Percentiles rank a stretch among this genome's conserved stretches.
Evolutionary conservation across 306 rosid species (phyloP).

Genomic region (Sicyos baderoa): DNA sequence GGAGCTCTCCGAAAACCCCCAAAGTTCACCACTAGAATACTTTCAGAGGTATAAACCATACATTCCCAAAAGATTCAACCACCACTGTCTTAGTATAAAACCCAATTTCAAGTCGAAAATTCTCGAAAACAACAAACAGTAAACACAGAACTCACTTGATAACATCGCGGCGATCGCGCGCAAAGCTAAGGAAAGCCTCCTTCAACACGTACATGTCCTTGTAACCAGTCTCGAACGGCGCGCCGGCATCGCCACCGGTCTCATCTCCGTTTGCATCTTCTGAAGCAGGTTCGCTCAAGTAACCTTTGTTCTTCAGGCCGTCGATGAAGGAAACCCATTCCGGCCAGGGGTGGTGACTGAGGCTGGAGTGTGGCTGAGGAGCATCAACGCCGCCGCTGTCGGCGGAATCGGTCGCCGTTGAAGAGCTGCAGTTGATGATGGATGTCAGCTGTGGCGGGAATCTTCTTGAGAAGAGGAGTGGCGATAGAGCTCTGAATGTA

Average conservation of each 20-base stretch:
- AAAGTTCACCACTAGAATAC: not conserved
- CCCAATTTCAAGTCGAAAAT: not conserved
- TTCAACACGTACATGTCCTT: slow-evolving; percentile 45
- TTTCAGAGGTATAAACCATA: not conserved
- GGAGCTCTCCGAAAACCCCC: not conserved
- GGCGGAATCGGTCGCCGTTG: slow-evolving; percentile 22
- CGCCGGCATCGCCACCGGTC: not conserved
- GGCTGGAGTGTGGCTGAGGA: slow-evolving; percentile 14
- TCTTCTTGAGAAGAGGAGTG: slow-evolving; percentile 31
- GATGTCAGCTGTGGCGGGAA: slow-evolving; percentile 21
- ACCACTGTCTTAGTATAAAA: not conserved
- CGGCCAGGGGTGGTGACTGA: slow-evolving; percentile 67
- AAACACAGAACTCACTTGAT: slow-evolving; percentile 35
- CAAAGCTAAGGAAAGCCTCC: slow-evolving; percentile 68
- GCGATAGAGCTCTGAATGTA: slow-evolving; percentile 20
- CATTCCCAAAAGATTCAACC: not conserved
- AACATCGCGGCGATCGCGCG: slow-evolving; percentile 79
- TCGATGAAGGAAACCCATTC: slow-evolving; percentile 90
- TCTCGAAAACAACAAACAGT: not conserved
- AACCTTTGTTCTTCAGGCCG: slow-evolving; percentile 54
- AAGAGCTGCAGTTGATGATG: slow-evolving; percentile 27
- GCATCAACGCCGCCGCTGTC: slow-evolving; percentile 21
- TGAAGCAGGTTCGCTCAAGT: slow-evolving; percentile 35
- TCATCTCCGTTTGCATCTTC: slow-evolving; percentile 22
- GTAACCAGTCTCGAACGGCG: slow-evolving; percentile 31